Conservation (phyloP, 1,284 basidiomycete species). For the Ceratobasidium sp. region DNA sequence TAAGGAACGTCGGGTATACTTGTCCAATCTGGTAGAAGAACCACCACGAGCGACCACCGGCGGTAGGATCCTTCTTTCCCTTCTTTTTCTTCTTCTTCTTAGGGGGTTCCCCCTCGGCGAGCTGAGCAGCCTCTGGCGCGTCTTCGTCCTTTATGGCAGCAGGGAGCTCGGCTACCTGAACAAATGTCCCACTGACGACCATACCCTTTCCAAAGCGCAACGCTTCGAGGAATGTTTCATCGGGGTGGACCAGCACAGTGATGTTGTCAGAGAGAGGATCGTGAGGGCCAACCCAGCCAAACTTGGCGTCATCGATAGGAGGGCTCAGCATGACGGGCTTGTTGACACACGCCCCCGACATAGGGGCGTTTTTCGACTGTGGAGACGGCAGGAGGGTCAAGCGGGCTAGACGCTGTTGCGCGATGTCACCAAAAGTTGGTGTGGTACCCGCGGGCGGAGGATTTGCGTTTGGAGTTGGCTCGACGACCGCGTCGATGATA, state of each 20-base stretch:
- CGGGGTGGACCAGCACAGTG: constrained; percentile 18
- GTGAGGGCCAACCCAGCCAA: constrained; percentile 36
- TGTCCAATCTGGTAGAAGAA: constrained; percentile 35
- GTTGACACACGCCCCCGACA: constrained; percentile 12
- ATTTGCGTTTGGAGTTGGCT: constrained; percentile 26
- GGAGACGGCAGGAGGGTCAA: constrained; percentile 25
- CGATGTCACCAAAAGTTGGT: constrained; percentile 26
- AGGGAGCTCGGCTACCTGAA: constrained; percentile 35
- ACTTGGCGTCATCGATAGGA: constrained; percentile 19
- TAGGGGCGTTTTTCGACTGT: constrained; percentile 10
- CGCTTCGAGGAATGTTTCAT: constrained; percentile 19
- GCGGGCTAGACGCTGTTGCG: constrained; percentile 28
- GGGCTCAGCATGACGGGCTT: constrained; percentile 22
- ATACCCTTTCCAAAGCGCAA: constrained; percentile 27
- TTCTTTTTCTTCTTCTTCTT: constrained; percentile 41
- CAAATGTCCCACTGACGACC: constrained; percentile 26
- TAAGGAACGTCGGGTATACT: constrained; percentile 33
- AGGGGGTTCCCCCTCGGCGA: neutral
- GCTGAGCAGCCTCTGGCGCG: neutral
- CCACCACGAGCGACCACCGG: constrained; percentile 37
- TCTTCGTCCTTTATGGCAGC: constrained; percentile 9
- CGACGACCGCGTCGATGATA: constrained; percentile 21
- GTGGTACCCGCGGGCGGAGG: neutral
- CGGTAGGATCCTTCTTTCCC: constrained; percentile 22
- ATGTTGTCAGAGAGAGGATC: constrained; percentile 25